Evolutionary conservation across 768 basidiomycete species (phyloP).

Genomic region (Cantharellus anzutake): DNA sequence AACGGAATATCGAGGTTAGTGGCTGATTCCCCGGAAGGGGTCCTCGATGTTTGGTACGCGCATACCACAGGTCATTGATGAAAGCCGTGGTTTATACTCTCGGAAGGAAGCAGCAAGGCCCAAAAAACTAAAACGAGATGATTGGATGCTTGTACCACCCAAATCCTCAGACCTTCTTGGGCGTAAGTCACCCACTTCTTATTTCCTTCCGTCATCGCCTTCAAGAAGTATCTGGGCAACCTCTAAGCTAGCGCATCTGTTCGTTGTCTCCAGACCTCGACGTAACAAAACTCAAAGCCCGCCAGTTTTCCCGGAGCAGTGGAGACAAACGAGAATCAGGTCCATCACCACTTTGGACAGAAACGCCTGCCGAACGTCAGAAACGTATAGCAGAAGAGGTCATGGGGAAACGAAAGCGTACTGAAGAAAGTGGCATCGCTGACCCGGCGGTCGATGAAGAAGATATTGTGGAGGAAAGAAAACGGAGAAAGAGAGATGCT

Average conservation of each 20-base stretch:
- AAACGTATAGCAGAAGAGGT: constrained; percentile 89
- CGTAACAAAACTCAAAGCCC: constrained; percentile 60
- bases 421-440: constrained; percentile 22
- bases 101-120: constrained; percentile 54
- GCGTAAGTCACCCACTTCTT: constrained; percentile 31
- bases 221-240: background rate
- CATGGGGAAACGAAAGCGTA: constrained; percentile 70
- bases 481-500: constrained; percentile 44
- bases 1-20: constrained; percentile 38
- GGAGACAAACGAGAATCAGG: constrained; percentile 25
- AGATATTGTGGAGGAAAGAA: constrained; percentile 22
- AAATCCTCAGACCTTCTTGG: constrained; percentile 58
- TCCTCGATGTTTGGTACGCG: background rate
- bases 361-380: constrained; percentile 85
- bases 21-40: background rate
- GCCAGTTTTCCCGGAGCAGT: constrained; percentile 42
- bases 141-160: constrained; percentile 97
- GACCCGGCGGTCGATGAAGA: constrained; percentile 25
- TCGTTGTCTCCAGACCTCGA: constrained; percentile 44
- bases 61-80: background rate
- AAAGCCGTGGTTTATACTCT: background rate
- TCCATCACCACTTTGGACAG: constrained; percentile 68
- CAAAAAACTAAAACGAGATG: constrained; percentile 65
- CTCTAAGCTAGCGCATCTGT: background rate
- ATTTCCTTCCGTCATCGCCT: background rate